Evolutionary conservation across 2,329 filamentous ascomycete genomes (phyloP).

Genomic region (Hypoxylon sp.): DNA sequence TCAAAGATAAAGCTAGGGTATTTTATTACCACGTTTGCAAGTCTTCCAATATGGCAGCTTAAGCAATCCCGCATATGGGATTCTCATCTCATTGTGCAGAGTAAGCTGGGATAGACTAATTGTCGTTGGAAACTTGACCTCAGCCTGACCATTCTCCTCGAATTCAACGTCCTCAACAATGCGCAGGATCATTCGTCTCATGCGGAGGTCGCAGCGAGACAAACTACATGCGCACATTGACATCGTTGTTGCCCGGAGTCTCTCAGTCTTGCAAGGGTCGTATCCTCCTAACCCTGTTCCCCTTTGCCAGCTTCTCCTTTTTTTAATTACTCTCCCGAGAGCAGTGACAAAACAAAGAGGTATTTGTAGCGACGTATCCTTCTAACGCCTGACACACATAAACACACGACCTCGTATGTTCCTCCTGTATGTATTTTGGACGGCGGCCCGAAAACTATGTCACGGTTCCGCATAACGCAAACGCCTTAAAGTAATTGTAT

Average conservation of each 20-base stretch:
- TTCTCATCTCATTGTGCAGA: not conserved
- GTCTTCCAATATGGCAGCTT: not conserved
- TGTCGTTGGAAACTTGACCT: not conserved
- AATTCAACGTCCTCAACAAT: not conserved
- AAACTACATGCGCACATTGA: slow-evolving; percentile 4
- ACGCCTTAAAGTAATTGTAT: slow-evolving; percentile 1
- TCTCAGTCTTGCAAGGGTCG: not conserved
- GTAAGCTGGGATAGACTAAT: not conserved
- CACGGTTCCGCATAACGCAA: not conserved
- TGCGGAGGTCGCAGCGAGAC: not conserved
- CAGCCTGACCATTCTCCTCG: not conserved
- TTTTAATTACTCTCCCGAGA: slow-evolving; percentile 1
- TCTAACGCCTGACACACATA: slow-evolving; percentile 15
- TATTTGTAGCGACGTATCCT: slow-evolving; percentile 26
- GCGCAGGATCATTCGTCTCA: not conserved
- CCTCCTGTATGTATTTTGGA: not conserved
- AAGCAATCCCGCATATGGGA: not conserved
- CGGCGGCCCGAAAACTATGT: not conserved
- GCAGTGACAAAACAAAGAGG: slow-evolving; percentile 19
- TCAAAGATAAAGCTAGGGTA: slow-evolving; percentile 1
- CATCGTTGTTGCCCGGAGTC: slow-evolving; percentile 4
- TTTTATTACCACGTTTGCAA: not conserved
- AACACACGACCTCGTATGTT: not conserved
- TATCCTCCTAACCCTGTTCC: not conserved
- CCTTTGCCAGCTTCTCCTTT: slow-evolving; percentile 11